Base-by-base conservation (phyloP, 1,284 basidiomycete species). In the Puccinia polysora region DNA sequence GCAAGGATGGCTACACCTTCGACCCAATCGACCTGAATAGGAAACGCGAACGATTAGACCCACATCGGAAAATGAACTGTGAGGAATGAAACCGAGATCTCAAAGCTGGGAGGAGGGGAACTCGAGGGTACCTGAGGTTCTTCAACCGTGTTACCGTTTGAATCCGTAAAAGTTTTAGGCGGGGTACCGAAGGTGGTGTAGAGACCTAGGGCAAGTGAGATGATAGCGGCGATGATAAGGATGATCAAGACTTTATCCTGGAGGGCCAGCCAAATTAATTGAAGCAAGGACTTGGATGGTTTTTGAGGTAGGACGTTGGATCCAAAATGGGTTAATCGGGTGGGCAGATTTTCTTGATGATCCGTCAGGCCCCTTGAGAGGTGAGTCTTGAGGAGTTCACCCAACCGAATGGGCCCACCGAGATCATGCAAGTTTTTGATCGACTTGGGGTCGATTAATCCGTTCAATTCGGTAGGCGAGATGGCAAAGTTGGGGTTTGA, bases 1-100 rank as follows among this genome's bases (percentile, higher is more conserved):
- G 93, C 85, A 76, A 96, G 86, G 78, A 98, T 98, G 6, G 95
- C 92, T 14, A 98, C 91, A 77, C 96, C 96, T 82, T 98, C 95
- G 3, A 98, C 92, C 94, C 95, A 98, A 78, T 97, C 94, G 64
- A 85, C 81, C 68, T 80, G 76, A 49, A 7, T 15, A 34, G 36
- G 38, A 12, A 38, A 36, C 45, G 8, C 30, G 28, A 32, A 49
- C 4, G 18, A 23, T n/a, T n/a, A n/a, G n/a, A n/a, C n/a, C n/a
- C n/a, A n/a, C n/a, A n/a, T n/a, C n/a, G n/a, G n/a, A n/a, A n/a
- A n/a, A n/a, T n/a, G n/a, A n/a, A n/a, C n/a, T n/a, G n/a, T n/a
- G n/a, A n/a, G n/a, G n/a, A n/a, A n/a, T n/a, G n/a, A n/a, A n/a
- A n/a, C n/a, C n/a, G n/a, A n/a, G n/a, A n/a, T n/a, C n/a, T n/a